phyloP scores from a whole-genome alignment of 2,329 filamentous ascomycete genomes.

The Lizonia empirigonia region DNA sequence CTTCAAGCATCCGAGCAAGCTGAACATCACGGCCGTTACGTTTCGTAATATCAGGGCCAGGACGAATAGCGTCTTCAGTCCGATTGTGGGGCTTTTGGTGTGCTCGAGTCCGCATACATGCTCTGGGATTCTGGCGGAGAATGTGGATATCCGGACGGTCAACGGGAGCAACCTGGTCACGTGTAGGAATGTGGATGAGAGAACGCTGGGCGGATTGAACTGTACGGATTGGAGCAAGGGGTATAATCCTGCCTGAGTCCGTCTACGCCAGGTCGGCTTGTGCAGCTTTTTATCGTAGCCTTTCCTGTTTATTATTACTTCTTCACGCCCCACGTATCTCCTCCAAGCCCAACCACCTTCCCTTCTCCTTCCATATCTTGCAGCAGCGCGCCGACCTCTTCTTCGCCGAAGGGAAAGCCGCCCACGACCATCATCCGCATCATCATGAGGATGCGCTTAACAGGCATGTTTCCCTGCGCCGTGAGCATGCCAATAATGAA shows the following conservation, averaged over 20 bases:
- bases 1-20: slow-evolving; percentile 19
- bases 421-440: slow-evolving; percentile 88
- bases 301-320: slow-evolving; percentile 23
- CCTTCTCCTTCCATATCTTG: slow-evolving; percentile 65
- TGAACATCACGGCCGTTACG: slow-evolving; percentile 17
- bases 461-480: slow-evolving; percentile 83
- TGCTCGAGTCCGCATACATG: slow-evolving; percentile 18
- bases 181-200: slow-evolving; percentile 20
- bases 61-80: slow-evolving; percentile 16
- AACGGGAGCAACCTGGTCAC: slow-evolving; percentile 22
- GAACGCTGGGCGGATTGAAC: slow-evolving; percentile 12
- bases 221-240: slow-evolving; percentile 19
- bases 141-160: slow-evolving; percentile 21
- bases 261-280: too few species aligned
- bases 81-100: slow-evolving; percentile 17
- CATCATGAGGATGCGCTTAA: slow-evolving; percentile 88
- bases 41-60: slow-evolving; percentile 13
- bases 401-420: slow-evolving; percentile 86
- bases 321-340: slow-evolving; percentile 42
- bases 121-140: slow-evolving; percentile 18
- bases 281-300: too few species aligned
- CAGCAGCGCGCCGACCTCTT: slow-evolving; percentile 83
- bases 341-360: slow-evolving; percentile 39
- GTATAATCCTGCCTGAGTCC: slow-evolving; percentile 14
- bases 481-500: slow-evolving; percentile 96